Base-by-base conservation (phyloP, 208 protist genomes). In the Wallacemonas collosoma region DNA sequence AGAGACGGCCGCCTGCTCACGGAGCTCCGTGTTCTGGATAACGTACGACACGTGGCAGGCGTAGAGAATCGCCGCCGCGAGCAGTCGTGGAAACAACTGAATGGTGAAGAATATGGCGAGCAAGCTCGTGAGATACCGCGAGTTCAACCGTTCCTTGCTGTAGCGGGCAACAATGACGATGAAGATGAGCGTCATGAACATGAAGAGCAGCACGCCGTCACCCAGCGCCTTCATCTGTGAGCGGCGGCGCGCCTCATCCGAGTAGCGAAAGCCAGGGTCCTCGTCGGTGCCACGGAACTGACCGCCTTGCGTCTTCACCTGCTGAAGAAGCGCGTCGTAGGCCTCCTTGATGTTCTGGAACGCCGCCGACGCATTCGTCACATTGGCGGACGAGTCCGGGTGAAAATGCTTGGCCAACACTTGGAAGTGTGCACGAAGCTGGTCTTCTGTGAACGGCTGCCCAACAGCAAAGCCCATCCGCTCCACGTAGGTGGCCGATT, bases 271-370 rank as follows among this genome's bases (percentile, higher is more conserved):
- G 5, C 77, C 80, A 1, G 47, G 50, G 7, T 44, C 3, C 5
- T n/a, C 44, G 9, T 45, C 38, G 14, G 64, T 58, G 14, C 41
- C 66, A 14, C 61, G 44, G 53, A 40, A 58, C 5, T 35, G 44
- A 36, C 67, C 60, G 15, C 47, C 45, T 5, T 60, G 43, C 36
- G 63, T 48, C 64, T 79, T 89, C 12, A 81, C 41, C 0, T 72
- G 53, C 6, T 54, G 38, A 5, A 71, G 50, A 38, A 93, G 56
- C 50, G 63, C 64, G 17, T 92, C 88, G 67, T 93, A 93, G 2
- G 90, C 88, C 68, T 93, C 88, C 58, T 88, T 89, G 47, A 95
- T 82, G 65, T 79, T 89, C 45, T 80, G 82, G 72, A 93, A 95
- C 1, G 84, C 88, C 15, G 73, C 83, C 3, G 73, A 80, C 35